Conservation (phyloP, 2,329 filamentous ascomycete species). For the Domatiomyces catenatus region DNA sequence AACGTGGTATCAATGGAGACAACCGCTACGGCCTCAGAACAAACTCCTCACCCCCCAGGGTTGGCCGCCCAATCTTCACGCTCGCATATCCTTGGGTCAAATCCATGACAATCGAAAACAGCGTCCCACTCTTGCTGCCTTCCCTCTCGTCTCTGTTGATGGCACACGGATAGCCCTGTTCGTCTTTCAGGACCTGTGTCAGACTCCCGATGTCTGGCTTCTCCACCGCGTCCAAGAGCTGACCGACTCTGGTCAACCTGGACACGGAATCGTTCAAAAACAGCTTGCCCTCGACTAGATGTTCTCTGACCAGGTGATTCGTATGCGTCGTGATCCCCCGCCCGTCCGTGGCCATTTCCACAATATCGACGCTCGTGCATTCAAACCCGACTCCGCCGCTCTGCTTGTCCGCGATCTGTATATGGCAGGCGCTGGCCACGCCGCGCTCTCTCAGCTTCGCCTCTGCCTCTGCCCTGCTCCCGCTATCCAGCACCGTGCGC, state of each 20-base stretch:
- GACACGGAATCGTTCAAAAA: conserved; percentile 17
- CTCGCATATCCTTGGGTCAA: conserved; percentile 19
- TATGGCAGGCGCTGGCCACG: conserved; percentile 39
- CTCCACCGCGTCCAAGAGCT: conserved; percentile 15
- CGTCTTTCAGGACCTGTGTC: conserved; percentile 21
- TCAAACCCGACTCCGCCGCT: conserved; percentile 35
- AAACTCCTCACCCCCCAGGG: conserved; percentile 18
- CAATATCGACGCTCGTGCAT: conserved; percentile 24
- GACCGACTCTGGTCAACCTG: conserved; percentile 20
- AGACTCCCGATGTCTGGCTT: conserved; percentile 12
- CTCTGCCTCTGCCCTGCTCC: conserved; percentile 31
- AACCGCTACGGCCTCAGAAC: conserved; percentile 16
- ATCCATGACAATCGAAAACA: conserved; percentile 29
- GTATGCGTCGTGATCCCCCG: conserved; percentile 28
- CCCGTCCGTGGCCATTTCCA: conserved; percentile 12
- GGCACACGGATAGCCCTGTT: conserved; percentile 20
- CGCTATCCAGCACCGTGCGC: conserved; percentile 36
- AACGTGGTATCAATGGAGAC: neutral
- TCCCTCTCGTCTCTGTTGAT: conserved; percentile 22
- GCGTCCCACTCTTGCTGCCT: conserved; percentile 19
- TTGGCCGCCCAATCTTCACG: conserved; percentile 23
- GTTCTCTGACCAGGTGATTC: conserved; percentile 28
- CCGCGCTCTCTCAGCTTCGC: conserved; percentile 30
- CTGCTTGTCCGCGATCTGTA: conserved; percentile 35
- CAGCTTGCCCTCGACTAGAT: conserved; percentile 8